Base-by-base conservation (phyloP, 768 basidiomycete species). In the Trametes elegans region DNA sequence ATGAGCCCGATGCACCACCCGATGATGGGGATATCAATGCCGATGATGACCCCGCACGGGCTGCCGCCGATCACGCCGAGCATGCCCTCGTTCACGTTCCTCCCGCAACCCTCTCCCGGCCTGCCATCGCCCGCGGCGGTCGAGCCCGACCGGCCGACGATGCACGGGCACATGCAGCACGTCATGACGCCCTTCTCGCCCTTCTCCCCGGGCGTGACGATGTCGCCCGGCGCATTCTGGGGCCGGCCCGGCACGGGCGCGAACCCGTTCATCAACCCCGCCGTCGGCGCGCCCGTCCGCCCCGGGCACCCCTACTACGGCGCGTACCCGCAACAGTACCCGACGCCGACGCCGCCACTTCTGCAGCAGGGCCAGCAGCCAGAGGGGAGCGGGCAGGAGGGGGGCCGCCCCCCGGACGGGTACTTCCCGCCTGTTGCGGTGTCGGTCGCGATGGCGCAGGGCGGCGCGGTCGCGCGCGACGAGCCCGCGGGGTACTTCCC, bases 11-110 rank as follows among this genome's bases (percentile, higher is more conserved):
- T 80, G 45, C 74, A 81, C 61, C 73, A 72, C 47, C 62, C 73
- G 64, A 57, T 70, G 64, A 51, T 58, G 48, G 41, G 54, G 58
- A 58, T 55, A 62, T 55, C 32, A 63, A 73, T 59, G 41, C 65
- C 59, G 61, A 66, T 57, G 52, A 76, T 85, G 58, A 90, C 88
- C 9, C 87, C 87, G n/a, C 82, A 85, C 59, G 88, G 90, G 0
- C 73, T 93, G n/a, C 90, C 90, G 13, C 88, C 91, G 1, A 93
- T 97, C 65, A 97, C 95, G n/a, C 94, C 95, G 0, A 90, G 88
- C 57, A 98, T 98, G 95, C 96, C 96, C 1, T 85, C 92, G 5
- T 98, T 97, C 72, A 86, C 84, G 11, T 95, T 97, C 70, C 76
- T 87, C 32, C 78, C 82, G 16, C 82, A 81, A 36, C 79, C 65